A percentile compares a stretch with the other conserved stretches of the same genome.
Conservation (phyloP, 768 basidiomycete genomes). For the Candolleomyces aberdarensis region DNA sequence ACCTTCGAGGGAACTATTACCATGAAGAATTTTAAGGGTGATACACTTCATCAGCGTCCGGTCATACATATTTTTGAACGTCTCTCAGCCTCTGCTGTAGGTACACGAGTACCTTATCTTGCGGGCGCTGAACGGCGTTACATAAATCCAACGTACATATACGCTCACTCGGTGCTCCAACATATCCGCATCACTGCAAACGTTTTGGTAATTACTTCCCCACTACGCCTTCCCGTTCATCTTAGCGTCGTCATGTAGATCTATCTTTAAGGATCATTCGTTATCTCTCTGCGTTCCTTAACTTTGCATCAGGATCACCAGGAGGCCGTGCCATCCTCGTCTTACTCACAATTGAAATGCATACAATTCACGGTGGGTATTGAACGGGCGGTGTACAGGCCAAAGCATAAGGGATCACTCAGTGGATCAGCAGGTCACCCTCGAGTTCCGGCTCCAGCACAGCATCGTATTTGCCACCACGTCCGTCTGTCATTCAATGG, state of each 20-base stretch:
- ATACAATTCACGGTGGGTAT: too few species aligned
- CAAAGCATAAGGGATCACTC: neutral
- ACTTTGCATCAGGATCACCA: too few species aligned
- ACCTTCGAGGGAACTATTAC: conserved; percentile 41
- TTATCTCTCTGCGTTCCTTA: too few species aligned
- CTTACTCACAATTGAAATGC: too few species aligned
- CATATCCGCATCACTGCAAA: too few species aligned
- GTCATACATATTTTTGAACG: neutral
- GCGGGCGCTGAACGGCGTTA: neutral
- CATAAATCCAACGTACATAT: neutral
- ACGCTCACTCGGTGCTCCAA: too few species aligned
- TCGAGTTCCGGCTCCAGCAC: neutral
- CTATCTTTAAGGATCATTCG: too few species aligned
- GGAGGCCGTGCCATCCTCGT: too few species aligned
- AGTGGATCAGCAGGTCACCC: neutral
- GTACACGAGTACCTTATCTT: neutral
- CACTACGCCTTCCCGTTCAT: too few species aligned
- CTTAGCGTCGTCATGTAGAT: too few species aligned
- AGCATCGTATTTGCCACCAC: neutral
- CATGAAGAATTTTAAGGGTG: conserved; percentile 21
- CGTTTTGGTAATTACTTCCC: too few species aligned
- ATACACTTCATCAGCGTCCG: neutral
- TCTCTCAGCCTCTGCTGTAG: neutral
- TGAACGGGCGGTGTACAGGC: neutral
- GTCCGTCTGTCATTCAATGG: neutral